Percentiles rank a stretch among this genome's conserved stretches.
These are phyloP conservation scores for Helicostylum pulchrum DNA, from an alignment of 192 early-diverging fungal genomes.

Conservation along the genomic window DNA sequence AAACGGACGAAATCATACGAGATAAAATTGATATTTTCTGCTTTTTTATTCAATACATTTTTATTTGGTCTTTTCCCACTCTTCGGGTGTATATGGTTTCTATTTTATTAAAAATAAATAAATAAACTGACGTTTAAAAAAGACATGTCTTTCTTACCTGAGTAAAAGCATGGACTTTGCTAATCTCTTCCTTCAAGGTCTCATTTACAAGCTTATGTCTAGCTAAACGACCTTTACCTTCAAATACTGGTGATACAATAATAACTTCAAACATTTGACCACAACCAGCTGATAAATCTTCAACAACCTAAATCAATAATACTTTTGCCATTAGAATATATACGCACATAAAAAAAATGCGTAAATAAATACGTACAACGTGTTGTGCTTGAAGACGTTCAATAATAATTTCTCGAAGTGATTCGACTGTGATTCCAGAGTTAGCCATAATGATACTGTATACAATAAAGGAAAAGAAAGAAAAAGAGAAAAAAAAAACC, in stretches of 20 bases:
- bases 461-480: neutral
- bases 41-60: too few relatives aligned
- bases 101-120: neutral
- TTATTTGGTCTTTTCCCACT: conserved; percentile 25
- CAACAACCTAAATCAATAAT: conserved; percentile 32
- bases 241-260: conserved; percentile 72
- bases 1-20: too few relatives aligned
- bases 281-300: conserved; percentile 72
- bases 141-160: conserved; percentile 51
- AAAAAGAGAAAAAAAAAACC: neutral
- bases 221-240: conserved; percentile 64
- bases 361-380: conserved; percentile 27
- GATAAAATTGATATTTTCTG: too few relatives aligned
- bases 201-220: conserved; percentile 83
- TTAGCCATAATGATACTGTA: conserved; percentile 20
- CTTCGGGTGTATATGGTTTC: conserved; percentile 34
- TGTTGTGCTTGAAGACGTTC: conserved; percentile 39
- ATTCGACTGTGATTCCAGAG: conserved; percentile 36
- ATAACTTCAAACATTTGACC: conserved; percentile 78
- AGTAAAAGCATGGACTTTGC: conserved; percentile 79
- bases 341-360: too few relatives aligned
- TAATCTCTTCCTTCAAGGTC: conserved; percentile 72
- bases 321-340: neutral
- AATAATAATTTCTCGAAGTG: conserved; percentile 29
- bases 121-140: neutral